Evolutionary conservation across 2,329 filamentous ascomycete species (phyloP), one percentile per base, ranked within the genome.

Genomic region (Neonectria magnoliae): DNA sequence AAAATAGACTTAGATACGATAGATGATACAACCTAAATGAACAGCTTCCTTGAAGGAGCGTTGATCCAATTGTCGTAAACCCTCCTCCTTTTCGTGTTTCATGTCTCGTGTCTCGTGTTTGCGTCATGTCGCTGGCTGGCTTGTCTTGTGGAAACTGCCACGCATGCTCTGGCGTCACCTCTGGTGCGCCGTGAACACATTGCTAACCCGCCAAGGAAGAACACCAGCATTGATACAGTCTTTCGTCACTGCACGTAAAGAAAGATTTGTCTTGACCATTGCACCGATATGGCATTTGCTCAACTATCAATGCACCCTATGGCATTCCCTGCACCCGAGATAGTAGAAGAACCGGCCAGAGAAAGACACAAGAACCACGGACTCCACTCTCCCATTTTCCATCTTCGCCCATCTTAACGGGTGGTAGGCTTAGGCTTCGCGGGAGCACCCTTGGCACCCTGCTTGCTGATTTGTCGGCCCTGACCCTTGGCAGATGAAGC

Each of bases 391-490:
- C 72, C 71, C 71, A 68, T 71, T 72, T 71, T 71, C 65, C 69
- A 67, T 68, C 66, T 64, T 57, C 50, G 67, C 58, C 55, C 58
- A 60, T 60, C 69, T 79, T 80, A 97, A 86, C 94, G 94, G 86
- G 88, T 91, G 80, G 91, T 94, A 81, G 93, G 90, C 81, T 91
- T 88, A 77, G 93, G 90, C 92, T 98, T 98, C 80, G 86, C 84
- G 77, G 88, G 89, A 76, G 94, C 89, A 79, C 96, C 96, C 90
- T 97, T 97, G 74, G 93, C 91, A 79, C 93, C 94, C 89, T 97
- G 93, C 93, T 99, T 99, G 90, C 93, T 94, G 82, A 91, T 87
- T 82, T 97, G 93, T 83, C 92, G 90, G 78, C 84, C 87, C 86
- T 94, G 89, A 80, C 93, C 94, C 86, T 93, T 91, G 81, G 90